phyloP scores from a whole-genome alignment of 2,329 filamentous ascomycete genomes.

The Trichoderma endophyticum region DNA sequence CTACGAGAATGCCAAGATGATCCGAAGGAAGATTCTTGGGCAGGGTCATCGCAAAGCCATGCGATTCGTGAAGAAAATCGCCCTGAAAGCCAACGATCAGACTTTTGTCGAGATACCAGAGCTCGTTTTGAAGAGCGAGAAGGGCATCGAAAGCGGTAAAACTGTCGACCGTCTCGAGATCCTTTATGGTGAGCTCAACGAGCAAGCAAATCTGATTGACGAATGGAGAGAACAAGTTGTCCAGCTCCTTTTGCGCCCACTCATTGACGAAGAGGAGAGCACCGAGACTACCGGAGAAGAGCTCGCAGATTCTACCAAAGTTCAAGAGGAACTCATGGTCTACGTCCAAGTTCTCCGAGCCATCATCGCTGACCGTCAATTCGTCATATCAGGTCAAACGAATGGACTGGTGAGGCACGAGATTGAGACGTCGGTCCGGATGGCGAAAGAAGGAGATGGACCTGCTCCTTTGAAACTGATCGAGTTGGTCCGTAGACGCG shows the following conservation, averaged over 20 bases:
- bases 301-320: conserved; percentile 80
- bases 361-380: conserved; percentile 73
- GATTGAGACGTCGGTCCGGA: conserved; percentile 55
- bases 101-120: conserved; percentile 62
- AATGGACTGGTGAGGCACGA: conserved; percentile 75
- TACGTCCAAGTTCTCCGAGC: conserved; percentile 78
- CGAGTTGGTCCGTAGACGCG: conserved; percentile 48
- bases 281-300: conserved; percentile 82
- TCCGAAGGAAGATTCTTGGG: conserved; percentile 75
- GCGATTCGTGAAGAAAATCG: conserved; percentile 60
- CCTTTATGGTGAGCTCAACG: conserved; percentile 64
- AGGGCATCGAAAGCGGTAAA: conserved; percentile 69
- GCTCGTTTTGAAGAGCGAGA: conserved; percentile 46
- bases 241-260: conserved; percentile 65
- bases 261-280: conserved; percentile 77
- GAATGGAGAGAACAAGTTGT: conserved; percentile 73
- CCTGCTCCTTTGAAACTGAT: conserved; percentile 65
- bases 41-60: conserved; percentile 41
- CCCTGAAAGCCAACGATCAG: conserved; percentile 48
- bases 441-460: conserved; percentile 62
- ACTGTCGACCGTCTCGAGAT: conserved; percentile 64
- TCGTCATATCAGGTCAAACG: conserved; percentile 71
- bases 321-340: conserved; percentile 84
- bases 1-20: conserved; percentile 74
- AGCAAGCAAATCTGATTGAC: conserved; percentile 67